Conservation (phyloP, 2,329 filamentous ascomycete species). For the Gaeumannomyces tritici region DNA sequence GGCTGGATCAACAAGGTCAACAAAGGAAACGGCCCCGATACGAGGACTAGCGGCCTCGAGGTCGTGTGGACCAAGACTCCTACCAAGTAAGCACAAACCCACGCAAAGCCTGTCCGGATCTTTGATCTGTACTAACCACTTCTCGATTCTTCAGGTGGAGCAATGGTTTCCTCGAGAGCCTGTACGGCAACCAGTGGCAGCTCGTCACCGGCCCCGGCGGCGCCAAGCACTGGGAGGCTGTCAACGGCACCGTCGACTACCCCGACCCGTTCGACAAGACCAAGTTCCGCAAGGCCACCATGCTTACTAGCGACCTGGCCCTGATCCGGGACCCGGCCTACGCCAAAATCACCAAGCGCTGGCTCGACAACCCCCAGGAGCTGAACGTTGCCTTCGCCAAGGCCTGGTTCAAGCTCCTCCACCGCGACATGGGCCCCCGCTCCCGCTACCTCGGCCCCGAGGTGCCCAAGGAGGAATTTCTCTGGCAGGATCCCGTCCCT, state of each 20-base stretch:
- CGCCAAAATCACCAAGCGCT: slow-evolving; percentile 61
- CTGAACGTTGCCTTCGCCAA: slow-evolving; percentile 57
- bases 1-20: slow-evolving; percentile 58
- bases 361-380: slow-evolving; percentile 55
- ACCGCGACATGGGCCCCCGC: slow-evolving; percentile 64
- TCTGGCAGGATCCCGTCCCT: slow-evolving; percentile 66
- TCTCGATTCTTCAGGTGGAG: slow-evolving; percentile 46
- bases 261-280: slow-evolving; percentile 57
- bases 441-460: slow-evolving; percentile 62
- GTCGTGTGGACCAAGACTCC: slow-evolving; percentile 69
- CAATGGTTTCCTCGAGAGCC: slow-evolving; percentile 62
- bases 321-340: slow-evolving; percentile 59
- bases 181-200: slow-evolving; percentile 68
- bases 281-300: slow-evolving; percentile 60
- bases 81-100: slow-evolving; percentile 37
- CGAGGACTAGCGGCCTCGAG: slow-evolving; percentile 64
- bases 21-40: slow-evolving; percentile 54
- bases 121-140: too few species aligned
- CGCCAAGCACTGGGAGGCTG: slow-evolving; percentile 63
- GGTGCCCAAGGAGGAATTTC: slow-evolving; percentile 51
- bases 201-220: slow-evolving; percentile 61
- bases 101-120: too few species aligned
- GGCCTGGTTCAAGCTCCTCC: slow-evolving; percentile 67
- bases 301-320: slow-evolving; percentile 64
- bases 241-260: slow-evolving; percentile 53